These are phyloP conservation scores for Cladorrhinum sp. DNA, from an alignment of 2,329 filamentous ascomycete genomes.

Conservation along the genomic window DNA sequence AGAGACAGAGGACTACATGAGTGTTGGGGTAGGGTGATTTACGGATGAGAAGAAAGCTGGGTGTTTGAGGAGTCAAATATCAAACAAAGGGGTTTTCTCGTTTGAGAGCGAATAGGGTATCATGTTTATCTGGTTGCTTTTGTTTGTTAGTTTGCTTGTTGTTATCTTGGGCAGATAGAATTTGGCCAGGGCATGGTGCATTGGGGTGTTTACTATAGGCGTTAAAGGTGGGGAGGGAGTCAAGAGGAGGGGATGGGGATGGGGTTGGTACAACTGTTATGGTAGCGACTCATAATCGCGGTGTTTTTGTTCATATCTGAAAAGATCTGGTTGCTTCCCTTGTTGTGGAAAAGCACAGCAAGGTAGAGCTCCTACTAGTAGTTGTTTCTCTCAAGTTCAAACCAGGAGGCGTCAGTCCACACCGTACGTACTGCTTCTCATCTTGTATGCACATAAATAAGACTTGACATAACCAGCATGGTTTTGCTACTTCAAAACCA, in stretches of 20 bases:
- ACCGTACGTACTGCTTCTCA: too few species aligned
- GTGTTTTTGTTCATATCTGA: not conserved
- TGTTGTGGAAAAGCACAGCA: too few species aligned
- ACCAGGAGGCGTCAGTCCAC: too few species aligned
- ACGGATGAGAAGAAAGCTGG: too few species aligned
- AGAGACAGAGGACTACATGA: slow-evolving; percentile 48
- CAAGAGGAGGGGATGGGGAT: not conserved
- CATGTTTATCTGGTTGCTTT: not conserved
- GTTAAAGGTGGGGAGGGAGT: not conserved
- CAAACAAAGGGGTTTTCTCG: not conserved
- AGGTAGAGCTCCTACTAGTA: too few species aligned
- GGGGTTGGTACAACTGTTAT: not conserved
- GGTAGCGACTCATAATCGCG: too few species aligned
- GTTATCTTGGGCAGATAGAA: not conserved
- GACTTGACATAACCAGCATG: too few species aligned
- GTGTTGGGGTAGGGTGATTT: not conserved
- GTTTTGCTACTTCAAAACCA: too few species aligned
- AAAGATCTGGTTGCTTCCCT: not conserved
- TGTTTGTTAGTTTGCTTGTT: not conserved
- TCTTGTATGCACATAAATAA: too few species aligned
- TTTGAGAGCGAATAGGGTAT: not conserved
- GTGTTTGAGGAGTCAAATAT: not conserved
- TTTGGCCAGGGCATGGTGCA: not conserved
- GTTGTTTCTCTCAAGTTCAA: too few species aligned
- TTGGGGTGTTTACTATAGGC: not conserved